These are phyloP conservation scores for Sphaerulina vaccinii DNA, from an alignment of 2,329 filamentous ascomycete species.

Conservation along the genomic window DNA sequence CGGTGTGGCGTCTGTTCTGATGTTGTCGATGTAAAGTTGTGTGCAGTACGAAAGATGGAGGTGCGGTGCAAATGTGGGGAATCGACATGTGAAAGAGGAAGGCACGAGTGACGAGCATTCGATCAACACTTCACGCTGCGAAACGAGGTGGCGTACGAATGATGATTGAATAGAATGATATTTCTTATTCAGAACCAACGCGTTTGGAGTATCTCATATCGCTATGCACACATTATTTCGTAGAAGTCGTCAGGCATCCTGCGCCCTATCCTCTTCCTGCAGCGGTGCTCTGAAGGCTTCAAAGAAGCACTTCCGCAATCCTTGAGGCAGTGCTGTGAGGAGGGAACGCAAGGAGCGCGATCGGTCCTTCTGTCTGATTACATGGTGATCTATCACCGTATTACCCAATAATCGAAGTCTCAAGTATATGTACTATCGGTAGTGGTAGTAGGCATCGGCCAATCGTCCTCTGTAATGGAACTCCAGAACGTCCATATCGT, in stretches of 20 bases:
- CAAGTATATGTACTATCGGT: conserved; percentile 42
- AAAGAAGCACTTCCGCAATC: background rate
- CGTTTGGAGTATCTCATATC: conserved; percentile 23
- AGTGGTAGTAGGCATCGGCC: conserved; percentile 62
- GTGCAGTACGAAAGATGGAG: too few species aligned
- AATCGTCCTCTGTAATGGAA: conserved; percentile 98
- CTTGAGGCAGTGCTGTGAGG: conserved; percentile 11
- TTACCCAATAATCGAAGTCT: conserved; percentile 5
- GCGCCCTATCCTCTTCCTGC: conserved; percentile 17
- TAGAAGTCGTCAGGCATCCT: conserved; percentile 16
- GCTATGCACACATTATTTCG: conserved; percentile 27
- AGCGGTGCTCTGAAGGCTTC: background rate
- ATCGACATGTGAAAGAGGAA: too few species aligned
- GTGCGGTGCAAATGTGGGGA: too few species aligned
- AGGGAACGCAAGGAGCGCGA: conserved; percentile 1
- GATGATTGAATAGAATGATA: too few species aligned
- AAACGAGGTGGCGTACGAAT: too few species aligned
- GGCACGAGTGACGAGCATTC: too few species aligned
- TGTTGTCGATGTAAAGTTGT: too few species aligned
- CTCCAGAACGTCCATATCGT: conserved; percentile 96
- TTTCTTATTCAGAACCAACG: background rate
- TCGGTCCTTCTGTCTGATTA: conserved; percentile 1
- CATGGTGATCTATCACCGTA: conserved; percentile 9
- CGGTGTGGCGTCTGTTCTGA: too few species aligned
- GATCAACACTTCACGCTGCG: too few species aligned